Evolutionary conservation across 345 rosid genomes (phyloP).

Genomic region (Reutealis trisperma): DNA sequence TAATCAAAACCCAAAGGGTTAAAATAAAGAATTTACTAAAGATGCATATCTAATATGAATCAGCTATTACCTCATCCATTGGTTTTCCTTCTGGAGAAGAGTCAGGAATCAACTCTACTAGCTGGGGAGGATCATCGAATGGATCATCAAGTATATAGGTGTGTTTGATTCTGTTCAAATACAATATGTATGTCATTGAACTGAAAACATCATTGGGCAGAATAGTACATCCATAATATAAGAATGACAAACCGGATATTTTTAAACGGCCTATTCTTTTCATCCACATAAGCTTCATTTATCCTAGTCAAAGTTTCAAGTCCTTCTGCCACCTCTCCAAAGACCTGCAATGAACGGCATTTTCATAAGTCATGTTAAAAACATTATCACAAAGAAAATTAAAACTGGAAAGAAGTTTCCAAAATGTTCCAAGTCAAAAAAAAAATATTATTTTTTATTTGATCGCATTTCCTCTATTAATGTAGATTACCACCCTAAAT

Average conservation of each 20-base stretch:
- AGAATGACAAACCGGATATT: slow-evolving; percentile 58
- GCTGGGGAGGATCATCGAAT: slow-evolving; percentile 80
- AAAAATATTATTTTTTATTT: too few species aligned
- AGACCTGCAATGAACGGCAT: slow-evolving; percentile 51
- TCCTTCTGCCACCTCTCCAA: slow-evolving; percentile 95
- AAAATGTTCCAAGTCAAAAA: too few species aligned
- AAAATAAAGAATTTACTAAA: neutral
- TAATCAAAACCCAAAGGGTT: neutral
- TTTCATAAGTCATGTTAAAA: neutral
- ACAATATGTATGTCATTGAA: neutral
- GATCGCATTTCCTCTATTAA: too few species aligned
- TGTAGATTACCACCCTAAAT: neutral
- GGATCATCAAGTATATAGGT: slow-evolving; percentile 83
- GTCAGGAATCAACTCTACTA: slow-evolving; percentile 74
- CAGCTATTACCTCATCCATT: slow-evolving; percentile 66
- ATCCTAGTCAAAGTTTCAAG: slow-evolving; percentile 77
- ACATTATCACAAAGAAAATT: neutral
- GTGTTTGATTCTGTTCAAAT: slow-evolving; percentile 70
- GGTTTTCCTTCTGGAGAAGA: slow-evolving; percentile 96
- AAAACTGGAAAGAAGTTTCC: neutral
- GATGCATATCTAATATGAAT: neutral
- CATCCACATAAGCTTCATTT: slow-evolving; percentile 90
- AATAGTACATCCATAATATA: neutral
- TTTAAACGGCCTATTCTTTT: slow-evolving; percentile 70
- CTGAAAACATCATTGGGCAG: neutral